Evolutionary conservation across 345 rosid genomes (phyloP), one percentile per base, ranked within the genome.

Genomic region (Odontarrhena argentea): DNA sequence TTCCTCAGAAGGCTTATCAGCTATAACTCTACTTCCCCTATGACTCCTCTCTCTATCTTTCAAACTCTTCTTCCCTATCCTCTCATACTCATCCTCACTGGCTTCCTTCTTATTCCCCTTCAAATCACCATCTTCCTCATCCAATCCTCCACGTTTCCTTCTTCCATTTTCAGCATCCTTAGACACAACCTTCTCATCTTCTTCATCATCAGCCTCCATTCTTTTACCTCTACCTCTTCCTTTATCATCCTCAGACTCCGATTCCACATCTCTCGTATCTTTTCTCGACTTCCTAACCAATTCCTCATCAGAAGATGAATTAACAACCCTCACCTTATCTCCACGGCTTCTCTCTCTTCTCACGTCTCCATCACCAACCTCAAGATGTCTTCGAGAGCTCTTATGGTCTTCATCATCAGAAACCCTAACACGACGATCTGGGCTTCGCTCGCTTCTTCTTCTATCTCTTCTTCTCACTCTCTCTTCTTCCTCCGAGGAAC

Each of bases 401-500:
- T 60, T 66, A 25, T 8, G 61, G 49, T 58, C 54, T 2, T 73
- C 77, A 8, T 73, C 76, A 13, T 49, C 65, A 22, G 65, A 64
- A 71, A 71, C 59, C 76, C 65, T 63, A 71, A 9, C 58, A 4
- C 69, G 75, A 63, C 26, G 55, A 35, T 65, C 71, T 1, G 67
- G 55, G 71, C 71, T 65, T 36, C 76, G 49, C 48, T 65, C 71
- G 32, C 66, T 37, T 52, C 62, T 65, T 57, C 55, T 38, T 36
- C 65, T 63, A 37, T 63, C 65, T 6, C 65, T 64, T 28, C 62
- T 52, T 45, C 73, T 53, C 36, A 45, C 63, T 74, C 63, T 67
- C 63, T 67, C 77, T 8, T 67, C 77, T 53, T 67, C 77, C 45
- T 74, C 73, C 0, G 73, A 74, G 0, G 77, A 74, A 67, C 68